Conservation (phyloP, 805 yeast genomes). For the Ogataea siamensis region DNA sequence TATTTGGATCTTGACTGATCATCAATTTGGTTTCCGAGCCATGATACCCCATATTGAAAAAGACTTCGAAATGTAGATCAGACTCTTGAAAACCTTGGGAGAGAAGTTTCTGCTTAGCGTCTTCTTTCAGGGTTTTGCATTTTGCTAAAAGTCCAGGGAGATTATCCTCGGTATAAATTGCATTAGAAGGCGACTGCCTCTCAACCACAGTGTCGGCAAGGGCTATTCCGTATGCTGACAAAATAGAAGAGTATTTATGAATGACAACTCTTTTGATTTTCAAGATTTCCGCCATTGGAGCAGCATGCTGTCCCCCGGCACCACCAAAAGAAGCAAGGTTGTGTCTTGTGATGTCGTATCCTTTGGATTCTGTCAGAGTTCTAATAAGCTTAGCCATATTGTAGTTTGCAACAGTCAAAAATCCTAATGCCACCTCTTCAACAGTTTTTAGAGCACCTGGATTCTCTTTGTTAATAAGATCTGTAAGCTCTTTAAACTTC, state of each 20-base stretch:
- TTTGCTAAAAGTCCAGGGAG: constrained; percentile 11
- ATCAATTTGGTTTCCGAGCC: constrained; percentile 81
- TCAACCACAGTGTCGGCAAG: constrained; percentile 45
- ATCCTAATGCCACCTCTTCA: constrained; percentile 74
- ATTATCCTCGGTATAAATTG: constrained; percentile 16
- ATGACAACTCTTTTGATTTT: constrained; percentile 64
- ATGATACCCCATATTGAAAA: constrained; percentile 67
- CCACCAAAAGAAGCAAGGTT: constrained; percentile 80
- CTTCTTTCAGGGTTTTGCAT: constrained; percentile 23
- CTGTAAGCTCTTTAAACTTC: constrained; percentile 41
- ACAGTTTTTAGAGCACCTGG: constrained; percentile 41
- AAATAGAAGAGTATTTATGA: constrained; percentile 59
- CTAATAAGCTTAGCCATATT: constrained; percentile 86
- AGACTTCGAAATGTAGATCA: constrained; percentile 16
- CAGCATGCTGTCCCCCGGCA: constrained; percentile 87
- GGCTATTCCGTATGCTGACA: constrained; percentile 57
- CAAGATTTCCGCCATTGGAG: constrained; percentile 64
- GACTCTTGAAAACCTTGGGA: constrained; percentile 13
- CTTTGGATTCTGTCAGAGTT: constrained; percentile 75
- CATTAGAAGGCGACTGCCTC: constrained; percentile 30
- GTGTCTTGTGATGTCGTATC: constrained; percentile 61
- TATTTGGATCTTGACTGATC: constrained; percentile 39
- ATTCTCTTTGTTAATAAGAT: constrained; percentile 45
- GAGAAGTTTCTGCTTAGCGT: constrained; percentile 27
- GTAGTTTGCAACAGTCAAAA: constrained; percentile 75